phyloP scores from a whole-genome alignment of 164 flowering plant genomes.

The Sedum album region DNA sequence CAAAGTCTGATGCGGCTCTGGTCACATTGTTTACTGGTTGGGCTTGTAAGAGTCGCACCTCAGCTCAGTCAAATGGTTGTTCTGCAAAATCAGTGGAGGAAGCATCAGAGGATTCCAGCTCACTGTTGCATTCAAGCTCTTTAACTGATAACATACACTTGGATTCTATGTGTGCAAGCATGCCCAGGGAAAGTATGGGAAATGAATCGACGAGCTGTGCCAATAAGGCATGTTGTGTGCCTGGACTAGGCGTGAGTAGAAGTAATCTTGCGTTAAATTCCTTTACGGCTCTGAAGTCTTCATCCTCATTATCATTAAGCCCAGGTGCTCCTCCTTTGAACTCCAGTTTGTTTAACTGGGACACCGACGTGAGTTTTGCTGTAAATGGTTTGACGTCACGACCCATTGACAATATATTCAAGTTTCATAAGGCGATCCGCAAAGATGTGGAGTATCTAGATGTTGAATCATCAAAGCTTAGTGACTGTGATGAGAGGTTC shows the following conservation, averaged over 20 bases:
- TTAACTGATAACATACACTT: slow-evolving; percentile 8
- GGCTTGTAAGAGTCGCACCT: slow-evolving; percentile 85
- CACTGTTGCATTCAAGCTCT: slow-evolving; percentile 27
- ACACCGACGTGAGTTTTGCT: slow-evolving; percentile 45
- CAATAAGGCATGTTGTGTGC: slow-evolving; percentile 67
- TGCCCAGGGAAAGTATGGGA: slow-evolving; percentile 11
- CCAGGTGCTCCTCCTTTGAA: slow-evolving; percentile 71
- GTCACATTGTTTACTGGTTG: slow-evolving; percentile 89
- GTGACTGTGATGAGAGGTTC: slow-evolving; percentile 50
- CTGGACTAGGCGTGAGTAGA: slow-evolving; percentile 67
- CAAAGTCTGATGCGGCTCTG: slow-evolving; percentile 67
- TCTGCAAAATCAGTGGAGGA: slow-evolving; percentile 34
- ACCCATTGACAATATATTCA: slow-evolving; percentile 84
- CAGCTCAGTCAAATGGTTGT: slow-evolving; percentile 47
- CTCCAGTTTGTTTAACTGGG: slow-evolving; percentile 88
- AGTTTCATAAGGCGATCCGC: slow-evolving; percentile 87
- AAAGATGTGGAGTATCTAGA: slow-evolving; percentile 93
- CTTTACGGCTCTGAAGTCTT: slow-evolving; percentile 53
- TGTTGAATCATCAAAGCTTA: slow-evolving; percentile 83
- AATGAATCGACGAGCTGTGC: slow-evolving; percentile 24
- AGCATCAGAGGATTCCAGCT: slow-evolving; percentile 18
- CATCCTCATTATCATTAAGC: slow-evolving; percentile 57
- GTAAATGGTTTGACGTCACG: slow-evolving; percentile 33
- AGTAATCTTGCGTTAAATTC: slow-evolving; percentile 50
- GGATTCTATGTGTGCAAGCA: not conserved